Evolutionary conservation across 2,329 filamentous ascomycete species (phyloP), one percentile per base, ranked within the genome.

Genomic region (Paecilomyces formosus): DNA sequence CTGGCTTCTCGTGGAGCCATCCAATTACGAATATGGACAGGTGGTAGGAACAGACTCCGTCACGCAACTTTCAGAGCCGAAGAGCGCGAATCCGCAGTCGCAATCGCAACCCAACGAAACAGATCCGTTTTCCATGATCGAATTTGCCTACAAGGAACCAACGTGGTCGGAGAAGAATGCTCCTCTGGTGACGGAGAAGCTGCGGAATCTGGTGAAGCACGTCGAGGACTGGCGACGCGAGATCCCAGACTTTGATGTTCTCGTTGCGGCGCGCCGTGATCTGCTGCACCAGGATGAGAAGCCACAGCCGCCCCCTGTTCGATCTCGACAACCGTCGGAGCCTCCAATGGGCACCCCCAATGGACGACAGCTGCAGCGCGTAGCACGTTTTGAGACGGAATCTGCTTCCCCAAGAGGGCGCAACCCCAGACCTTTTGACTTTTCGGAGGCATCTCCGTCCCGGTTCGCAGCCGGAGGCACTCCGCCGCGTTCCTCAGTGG

Each of bases 1-100:
- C n/a, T 99, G 94, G 93, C 78, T 97, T 30, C 79, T 93, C 5
- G 86, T 90, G 15, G 85, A 88, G 56, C 88, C 89, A 3, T 79
- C 77, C n/a, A 81, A 78, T 60, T 89, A 86, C 67, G 76, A 78
- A 5, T 89, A 84, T 53, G 31, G 58, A 53, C 50, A 53, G 15
- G 53, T 57, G 18, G 28, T 67, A 1, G 53, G 66, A 55, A 58
- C 65, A n/a, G 53, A 58, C n/a, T 57, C 45, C 53, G 62, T 21
- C 55, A 66, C 13, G 58, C 59, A 59, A 78, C 79, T 8, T 21
- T 58, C 50, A 53, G 50, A 31, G 80, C 81, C 13, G 74, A 78
- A 30, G 62, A 77, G 24, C 24, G 24, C 24, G 24, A 26, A 26
- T 3, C 24, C 22, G 66, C 75, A 55, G 67, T 67, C 71, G 76